Evolutionary conservation across 345 rosid genomes (phyloP), one percentile per base, ranked within the genome.

Genomic region (Citrus cavaleriei): DNA sequence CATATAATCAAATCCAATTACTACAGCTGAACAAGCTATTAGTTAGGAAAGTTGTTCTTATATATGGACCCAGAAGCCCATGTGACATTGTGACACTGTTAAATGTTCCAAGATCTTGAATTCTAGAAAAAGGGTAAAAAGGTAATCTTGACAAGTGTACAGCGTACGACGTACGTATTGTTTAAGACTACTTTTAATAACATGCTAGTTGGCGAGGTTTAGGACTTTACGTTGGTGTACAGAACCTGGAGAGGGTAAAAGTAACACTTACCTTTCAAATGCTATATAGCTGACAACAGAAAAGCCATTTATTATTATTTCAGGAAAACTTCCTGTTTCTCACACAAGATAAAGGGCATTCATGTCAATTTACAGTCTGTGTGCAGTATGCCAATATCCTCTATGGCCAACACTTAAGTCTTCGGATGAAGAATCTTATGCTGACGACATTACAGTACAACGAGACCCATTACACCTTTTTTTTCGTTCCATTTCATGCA

Each of bases 401-500:
- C 22, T 4, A 14, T 5, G 46, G 51, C 51, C 18, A 13, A 24
- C 34, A 25, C 76, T 67, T 24, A 25, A 59, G 7, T 34, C 35
- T 2, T 68, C 76, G 16, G 32, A 27, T 49, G 62, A 68, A 46
- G 61, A 76, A 67, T 78, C 73, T 49, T 30, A n/a, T 75, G 32
- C 75, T 75, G 74, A 13, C 51, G 16, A 12, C 51, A 42, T 46
- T 16, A 46, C 18, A 46, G 16, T 12, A 10, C 13, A 46, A 1
- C 16, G 14, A 46, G 18, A 46, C 18, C 51, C 51, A 46, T 46
- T 46, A 46, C 51, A 13, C 16, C 51, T 13, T 46, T 46, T 46
- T 42, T 46, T 46, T 46, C 4, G 16, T 46, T 16, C 51, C 51
- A 46, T 13, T 10, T 46, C 18, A 13, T 46, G 51, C 5, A 46